phyloP scores from a whole-genome alignment of 352 stramenopile species.

The Pythium brachiatum region DNA sequence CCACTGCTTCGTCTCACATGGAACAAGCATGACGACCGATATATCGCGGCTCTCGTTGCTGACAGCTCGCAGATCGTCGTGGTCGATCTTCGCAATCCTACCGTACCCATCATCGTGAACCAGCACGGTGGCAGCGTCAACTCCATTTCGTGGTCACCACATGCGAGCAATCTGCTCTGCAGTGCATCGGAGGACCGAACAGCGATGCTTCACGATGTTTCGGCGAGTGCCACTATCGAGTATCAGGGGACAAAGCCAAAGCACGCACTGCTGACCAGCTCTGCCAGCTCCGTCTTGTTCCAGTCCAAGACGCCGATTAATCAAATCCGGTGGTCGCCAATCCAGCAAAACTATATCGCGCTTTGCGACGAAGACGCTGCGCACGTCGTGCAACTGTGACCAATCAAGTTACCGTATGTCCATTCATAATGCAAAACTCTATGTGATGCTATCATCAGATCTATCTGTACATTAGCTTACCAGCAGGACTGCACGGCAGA shows the following conservation, averaged over 20 bases:
- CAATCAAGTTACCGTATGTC: constrained; percentile 1
- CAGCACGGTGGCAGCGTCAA: constrained; percentile 93
- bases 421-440: background rate
- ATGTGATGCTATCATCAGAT: background rate
- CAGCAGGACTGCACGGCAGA: constrained; percentile 76
- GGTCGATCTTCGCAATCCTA: constrained; percentile 95
- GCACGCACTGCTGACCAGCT: constrained; percentile 19
- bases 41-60: constrained; percentile 93
- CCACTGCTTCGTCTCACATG: constrained; percentile 94
- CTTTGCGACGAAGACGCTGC: constrained; percentile 95
- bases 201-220: constrained; percentile 96
- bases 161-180: constrained; percentile 92
- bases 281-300: constrained; percentile 47
- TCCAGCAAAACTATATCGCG: constrained; percentile 94
- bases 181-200: constrained; percentile 94
- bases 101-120: constrained; percentile 88
- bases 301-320: constrained; percentile 72
- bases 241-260: constrained; percentile 22
- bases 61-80: constrained; percentile 92
- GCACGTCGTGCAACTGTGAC: constrained; percentile 88
- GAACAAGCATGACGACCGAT: constrained; percentile 98
- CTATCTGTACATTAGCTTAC: constrained; percentile 84
- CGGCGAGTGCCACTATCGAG: constrained; percentile 31
- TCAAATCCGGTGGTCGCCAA: constrained; percentile 90
- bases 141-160: constrained; percentile 96